These are phyloP conservation scores for Irpex sp. DNA, from an alignment of 1,284 basidiomycete genomes.

Conservation along the genomic window DNA sequence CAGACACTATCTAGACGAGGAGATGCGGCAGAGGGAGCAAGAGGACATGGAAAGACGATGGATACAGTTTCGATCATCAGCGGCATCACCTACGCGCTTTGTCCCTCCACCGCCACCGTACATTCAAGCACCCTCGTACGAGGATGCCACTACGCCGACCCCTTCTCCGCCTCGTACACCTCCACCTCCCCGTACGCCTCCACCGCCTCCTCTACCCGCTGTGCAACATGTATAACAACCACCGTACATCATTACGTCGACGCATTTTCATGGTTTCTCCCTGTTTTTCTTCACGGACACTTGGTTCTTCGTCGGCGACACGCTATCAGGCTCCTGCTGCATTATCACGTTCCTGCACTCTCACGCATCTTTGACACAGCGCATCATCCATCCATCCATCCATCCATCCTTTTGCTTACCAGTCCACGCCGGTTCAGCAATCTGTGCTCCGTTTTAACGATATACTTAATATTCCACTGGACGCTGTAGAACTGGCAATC, in stretches of 20 bases:
- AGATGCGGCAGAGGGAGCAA: slow-evolving; percentile 43
- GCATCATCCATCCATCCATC: neutral
- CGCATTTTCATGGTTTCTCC: neutral
- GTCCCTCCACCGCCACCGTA: slow-evolving; percentile 35
- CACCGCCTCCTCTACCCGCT: neutral
- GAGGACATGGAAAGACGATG: slow-evolving; percentile 18
- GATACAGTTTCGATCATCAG: slow-evolving; percentile 4
- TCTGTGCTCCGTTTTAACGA: neutral
- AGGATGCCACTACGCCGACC: neutral
- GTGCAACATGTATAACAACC: neutral
- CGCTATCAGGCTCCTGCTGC: neutral
- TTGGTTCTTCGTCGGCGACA: neutral
- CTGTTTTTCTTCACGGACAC: neutral
- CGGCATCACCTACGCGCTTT: slow-evolving; percentile 6
- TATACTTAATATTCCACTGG: neutral
- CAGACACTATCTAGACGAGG: slow-evolving; percentile 46
- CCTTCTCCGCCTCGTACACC: neutral
- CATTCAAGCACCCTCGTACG: slow-evolving; percentile 39
- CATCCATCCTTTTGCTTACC: neutral
- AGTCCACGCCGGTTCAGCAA: neutral
- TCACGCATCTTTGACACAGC: neutral
- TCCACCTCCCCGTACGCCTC: no score
- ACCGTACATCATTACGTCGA: neutral
- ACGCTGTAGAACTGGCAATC: slow-evolving; percentile 1
- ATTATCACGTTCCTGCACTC: neutral